phyloP scores from a whole-genome alignment of 225 moss, liverwort and hornwort genomes.

The Bryoerythrophyllum caledonicum region DNA sequence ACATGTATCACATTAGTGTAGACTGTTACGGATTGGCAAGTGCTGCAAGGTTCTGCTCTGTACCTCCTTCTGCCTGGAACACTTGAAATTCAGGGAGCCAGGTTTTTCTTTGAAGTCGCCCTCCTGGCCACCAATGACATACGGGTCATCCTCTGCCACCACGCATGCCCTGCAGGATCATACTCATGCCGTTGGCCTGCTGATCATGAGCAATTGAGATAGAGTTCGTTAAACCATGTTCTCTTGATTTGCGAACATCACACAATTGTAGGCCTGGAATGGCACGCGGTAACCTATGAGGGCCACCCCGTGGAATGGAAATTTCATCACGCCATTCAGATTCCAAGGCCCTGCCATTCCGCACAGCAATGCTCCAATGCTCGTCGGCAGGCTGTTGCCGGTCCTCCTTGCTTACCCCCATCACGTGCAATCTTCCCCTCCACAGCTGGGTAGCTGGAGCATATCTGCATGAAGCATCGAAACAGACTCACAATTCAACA shows the following conservation, averaged over 20 bases:
- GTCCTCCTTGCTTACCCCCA: slow-evolving; percentile 59
- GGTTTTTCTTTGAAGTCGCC: slow-evolving; percentile 58
- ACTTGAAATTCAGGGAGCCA: slow-evolving; percentile 46
- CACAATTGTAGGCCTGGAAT: neutral
- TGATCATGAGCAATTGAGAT: neutral
- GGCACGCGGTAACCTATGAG: slow-evolving; percentile 35
- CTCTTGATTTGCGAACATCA: neutral
- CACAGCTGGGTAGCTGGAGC: slow-evolving; percentile 60
- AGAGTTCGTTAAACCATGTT: neutral
- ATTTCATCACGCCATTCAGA: slow-evolving; percentile 46
- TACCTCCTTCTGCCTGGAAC: slow-evolving; percentile 59
- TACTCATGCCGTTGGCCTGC: neutral
- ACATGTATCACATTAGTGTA: neutral
- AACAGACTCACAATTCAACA: neutral
- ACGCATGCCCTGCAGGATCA: slow-evolving; percentile 8
- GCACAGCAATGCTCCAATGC: slow-evolving; percentile 60
- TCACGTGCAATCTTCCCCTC: slow-evolving; percentile 53
- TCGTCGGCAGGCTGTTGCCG: slow-evolving; percentile 49
- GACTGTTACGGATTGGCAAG: neutral
- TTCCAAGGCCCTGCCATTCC: slow-evolving; percentile 44
- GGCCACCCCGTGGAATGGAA: slow-evolving; percentile 57
- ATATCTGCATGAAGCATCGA: slow-evolving; percentile 28
- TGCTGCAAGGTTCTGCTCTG: neutral
- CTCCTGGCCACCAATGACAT: slow-evolving; percentile 63
- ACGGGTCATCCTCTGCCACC: slow-evolving; percentile 37